phyloP scores from a whole-genome alignment of 345 rosid genomes.

The Excoecaria agallocha region DNA sequence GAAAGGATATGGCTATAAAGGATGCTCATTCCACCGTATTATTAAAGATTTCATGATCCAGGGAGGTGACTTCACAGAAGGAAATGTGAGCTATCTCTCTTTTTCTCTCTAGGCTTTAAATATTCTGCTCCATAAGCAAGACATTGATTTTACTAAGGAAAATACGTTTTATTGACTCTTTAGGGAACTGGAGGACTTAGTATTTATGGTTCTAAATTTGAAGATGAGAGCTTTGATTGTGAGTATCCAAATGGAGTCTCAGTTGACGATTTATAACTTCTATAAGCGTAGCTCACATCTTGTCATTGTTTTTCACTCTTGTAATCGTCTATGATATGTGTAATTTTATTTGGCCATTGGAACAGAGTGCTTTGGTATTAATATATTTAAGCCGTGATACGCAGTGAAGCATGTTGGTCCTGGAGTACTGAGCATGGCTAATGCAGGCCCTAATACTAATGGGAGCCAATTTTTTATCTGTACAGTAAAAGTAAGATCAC shows the following conservation, averaged over 20 bases:
- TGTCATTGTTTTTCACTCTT: neutral
- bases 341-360: conserved; percentile 5
- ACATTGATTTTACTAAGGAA: conserved; percentile 10
- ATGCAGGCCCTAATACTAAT: conserved; percentile 89
- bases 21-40: conserved; percentile 84
- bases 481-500: conserved; percentile 61
- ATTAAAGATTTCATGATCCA: conserved; percentile 95
- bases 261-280: neutral
- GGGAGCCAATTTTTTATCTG: conserved; percentile 96
- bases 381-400: conserved; percentile 18
- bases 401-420: conserved; percentile 90
- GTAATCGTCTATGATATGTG: too few species aligned
- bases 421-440: conserved; percentile 92
- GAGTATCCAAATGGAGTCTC: conserved; percentile 30
- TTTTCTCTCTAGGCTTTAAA: neutral
- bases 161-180: conserved; percentile 16
- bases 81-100: conserved; percentile 51
- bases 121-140: neutral
- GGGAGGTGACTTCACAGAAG: conserved; percentile 87
- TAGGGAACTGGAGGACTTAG: conserved; percentile 96
- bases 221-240: conserved; percentile 77
- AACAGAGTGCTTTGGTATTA: neutral
- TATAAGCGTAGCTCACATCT: neutral
- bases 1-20: conserved; percentile 79
- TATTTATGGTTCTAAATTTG: conserved; percentile 72